A percentile compares a stretch with the other conserved stretches of the same genome.
These are phyloP conservation scores for Scheffersomyces insectosa DNA, from an alignment of 1,139 yeast genomes.

Conservation along the genomic window DNA sequence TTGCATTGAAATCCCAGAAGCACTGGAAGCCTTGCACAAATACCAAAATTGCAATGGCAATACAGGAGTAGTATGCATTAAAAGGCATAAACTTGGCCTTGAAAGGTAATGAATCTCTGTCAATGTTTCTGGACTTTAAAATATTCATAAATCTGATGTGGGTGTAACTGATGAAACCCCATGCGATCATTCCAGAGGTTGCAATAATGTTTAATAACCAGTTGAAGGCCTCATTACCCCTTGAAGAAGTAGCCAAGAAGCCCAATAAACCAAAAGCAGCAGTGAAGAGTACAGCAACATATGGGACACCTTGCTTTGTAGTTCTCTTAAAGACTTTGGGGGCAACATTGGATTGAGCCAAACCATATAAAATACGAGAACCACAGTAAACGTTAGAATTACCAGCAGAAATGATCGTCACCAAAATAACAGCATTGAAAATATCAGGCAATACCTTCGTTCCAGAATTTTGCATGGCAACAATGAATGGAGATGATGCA, in stretches of 20 bases:
- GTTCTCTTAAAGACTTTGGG: conserved; percentile 11
- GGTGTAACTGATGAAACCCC: conserved; percentile 64
- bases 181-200: conserved; percentile 69
- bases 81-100: conserved; percentile 64
- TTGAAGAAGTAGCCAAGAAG: conserved; percentile 57
- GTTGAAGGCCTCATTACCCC: conserved; percentile 67
- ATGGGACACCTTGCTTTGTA: conserved; percentile 12
- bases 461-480: conserved; percentile 35
- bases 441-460: conserved; percentile 42
- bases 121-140: conserved; percentile 49
- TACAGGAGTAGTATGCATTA: conserved; percentile 55
- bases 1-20: conserved; percentile 53
- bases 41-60: conserved; percentile 49
- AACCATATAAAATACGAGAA: conserved; percentile 15
- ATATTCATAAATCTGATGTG: conserved; percentile 67
- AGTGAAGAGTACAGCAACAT: neutral
- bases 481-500: conserved; percentile 50
- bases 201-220: conserved; percentile 82
- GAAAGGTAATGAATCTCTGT: conserved; percentile 65
- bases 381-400: conserved; percentile 18
- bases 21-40: conserved; percentile 68
- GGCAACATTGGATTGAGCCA: conserved; percentile 14
- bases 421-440: conserved; percentile 15
- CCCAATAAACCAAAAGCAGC: conserved; percentile 54
- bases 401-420: conserved; percentile 18